phyloP scores from a whole-genome alignment of 805 yeast genomes.

The Zygotorulaspora sp. region DNA sequence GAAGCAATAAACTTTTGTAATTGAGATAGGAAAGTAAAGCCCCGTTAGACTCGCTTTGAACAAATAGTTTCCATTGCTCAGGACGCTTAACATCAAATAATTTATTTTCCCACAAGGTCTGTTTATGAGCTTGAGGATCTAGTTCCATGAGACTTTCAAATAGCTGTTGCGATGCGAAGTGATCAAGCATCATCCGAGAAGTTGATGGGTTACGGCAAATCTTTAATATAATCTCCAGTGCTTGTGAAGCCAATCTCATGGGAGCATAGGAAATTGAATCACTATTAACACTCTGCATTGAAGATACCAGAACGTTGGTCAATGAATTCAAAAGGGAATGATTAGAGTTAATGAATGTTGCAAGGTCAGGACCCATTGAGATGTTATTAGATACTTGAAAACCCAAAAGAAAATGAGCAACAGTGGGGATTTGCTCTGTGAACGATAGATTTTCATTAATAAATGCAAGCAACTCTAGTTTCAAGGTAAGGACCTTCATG shows the following conservation, averaged over 20 bases:
- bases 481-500: conserved; percentile 43
- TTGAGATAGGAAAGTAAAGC: conserved; percentile 58
- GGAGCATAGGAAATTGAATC: conserved; percentile 48
- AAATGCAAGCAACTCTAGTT: conserved; percentile 56
- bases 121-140: conserved; percentile 51
- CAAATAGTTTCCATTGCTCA: conserved; percentile 36
- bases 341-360: conserved; percentile 50
- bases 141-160: conserved; percentile 47
- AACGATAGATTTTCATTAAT: conserved; percentile 46
- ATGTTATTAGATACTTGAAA: conserved; percentile 53
- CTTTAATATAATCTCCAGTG: conserved; percentile 58
- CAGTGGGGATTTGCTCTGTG: conserved; percentile 43
- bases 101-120: conserved; percentile 53
- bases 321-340: conserved; percentile 55
- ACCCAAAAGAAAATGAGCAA: conserved; percentile 77
- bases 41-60: conserved; percentile 39
- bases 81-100: conserved; percentile 36
- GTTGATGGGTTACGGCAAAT: conserved; percentile 56
- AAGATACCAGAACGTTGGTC: conserved; percentile 45
- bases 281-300: conserved; percentile 42
- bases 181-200: conserved; percentile 45
- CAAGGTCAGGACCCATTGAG: conserved; percentile 43
- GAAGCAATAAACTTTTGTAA: conserved; percentile 57
- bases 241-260: conserved; percentile 51
- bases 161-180: conserved; percentile 49